Evolutionary conservation across 805 yeast genomes (phyloP), one percentile per base, ranked within the genome.

Genomic region (Candida arabinofermentans): DNA sequence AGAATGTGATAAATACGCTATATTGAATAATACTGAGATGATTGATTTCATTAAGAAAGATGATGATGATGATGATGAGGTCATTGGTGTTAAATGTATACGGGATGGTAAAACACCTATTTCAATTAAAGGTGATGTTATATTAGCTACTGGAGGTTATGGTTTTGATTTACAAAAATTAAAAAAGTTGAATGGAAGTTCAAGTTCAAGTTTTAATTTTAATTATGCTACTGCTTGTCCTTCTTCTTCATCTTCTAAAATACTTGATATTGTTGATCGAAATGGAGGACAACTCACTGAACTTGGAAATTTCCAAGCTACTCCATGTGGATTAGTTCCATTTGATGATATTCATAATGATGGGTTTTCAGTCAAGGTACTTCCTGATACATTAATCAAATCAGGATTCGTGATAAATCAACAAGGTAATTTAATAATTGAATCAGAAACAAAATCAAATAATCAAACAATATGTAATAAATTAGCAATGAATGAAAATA

Each of bases 61-160:
- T 8, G 47, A 33, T 5, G 52, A 48, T 26, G 49, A 54, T 19
- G 62, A 57, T 8, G 47, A 33, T 5, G 52, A 48, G 26, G 49
- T 52, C 7, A 19, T 36, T 4, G 62, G 62, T 4, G 42, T 54
- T 2, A 23, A 39, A 12, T 67, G 59, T 49, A 51, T 66, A 42
- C 16, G 9, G 12, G 52, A 61, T 36, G 54, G 58, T 24, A 55
- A 61, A n/a, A n/a, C n/a, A 7, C 6, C 18, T 8, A 59, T 30
- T 18, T 40, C 3, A 24, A 65, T 27, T 2, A 83, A 82, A 14
- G 4, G 9, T 2, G 81, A 83, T 1, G 82, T 80, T 6, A 67
- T 79, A 35, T 66, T 79, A 66, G 73, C 82, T 13, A 78, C 85
- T 1, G 86, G 86, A 23, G 86, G 86, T 7, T 80, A 72, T 52